Evolutionary conservation across 805 yeast species (phyloP), one percentile per base, ranked within the genome.

Genomic region (Candida boidinii): DNA sequence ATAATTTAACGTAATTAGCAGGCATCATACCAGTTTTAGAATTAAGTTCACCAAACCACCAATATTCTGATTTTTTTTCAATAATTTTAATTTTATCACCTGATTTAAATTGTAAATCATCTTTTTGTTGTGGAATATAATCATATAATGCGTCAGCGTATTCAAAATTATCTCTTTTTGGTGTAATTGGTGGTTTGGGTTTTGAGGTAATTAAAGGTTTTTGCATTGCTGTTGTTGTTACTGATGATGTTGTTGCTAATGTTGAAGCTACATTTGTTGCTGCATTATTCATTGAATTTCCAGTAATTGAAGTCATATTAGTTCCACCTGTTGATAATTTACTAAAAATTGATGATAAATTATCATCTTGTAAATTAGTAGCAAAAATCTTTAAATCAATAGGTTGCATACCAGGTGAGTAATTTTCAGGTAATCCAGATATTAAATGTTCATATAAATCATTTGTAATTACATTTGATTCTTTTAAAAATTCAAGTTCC

Each of bases 1-100:
- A 22, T 4, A 68, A 49, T 26, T 66, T 68, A 31, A 87, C 95
- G 50, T 92, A 90, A 53, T 85, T 85, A 2, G 90, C 63, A 7
- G 98, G 98, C 62, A 92, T 88, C 50, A 88, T 78, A 27, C 97
- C 98, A 7, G 70, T 68, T 21, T 56, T 54, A 5, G 73, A 71
- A 38, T 72, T 68, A 28, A 66, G 53, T 13, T 62, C 60, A 29
- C 98, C 98, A 51, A 73, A 80, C 83, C 92, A 87, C 98, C 98
- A 90, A 50, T 87, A 90, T 24, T 71, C 68, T 15, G 90, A 82
- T 30, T 80, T 66, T 47, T 75, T 82, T 51, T 87, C 94, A 5
- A 74, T 35, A 5, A 92, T 73, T 21, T 70, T 69, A 30, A 92
- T 54, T 46, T 70, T 75, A 41, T 81, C 90, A 35, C 94, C 96